These are phyloP conservation scores for Ceratobasidium sp. DNA, from an alignment of 1,284 basidiomycete species.

Conservation along the genomic window DNA sequence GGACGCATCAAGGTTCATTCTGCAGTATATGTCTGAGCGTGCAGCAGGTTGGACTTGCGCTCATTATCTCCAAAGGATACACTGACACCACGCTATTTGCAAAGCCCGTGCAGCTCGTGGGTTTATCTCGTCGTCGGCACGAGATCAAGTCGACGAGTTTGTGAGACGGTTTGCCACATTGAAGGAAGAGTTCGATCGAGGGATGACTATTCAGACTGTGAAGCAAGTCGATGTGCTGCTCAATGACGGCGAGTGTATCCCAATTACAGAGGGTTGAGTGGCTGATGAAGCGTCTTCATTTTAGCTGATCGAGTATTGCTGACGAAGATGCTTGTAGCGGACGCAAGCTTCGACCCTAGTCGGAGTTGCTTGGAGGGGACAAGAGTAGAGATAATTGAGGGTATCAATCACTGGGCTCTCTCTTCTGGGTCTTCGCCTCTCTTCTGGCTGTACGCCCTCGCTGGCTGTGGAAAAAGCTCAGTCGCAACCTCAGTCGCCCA, in stretches of 20 bases:
- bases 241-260: not conserved
- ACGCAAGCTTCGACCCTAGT: constrained; percentile 1
- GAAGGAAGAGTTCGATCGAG: constrained; percentile 10
- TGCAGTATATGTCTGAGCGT: not conserved
- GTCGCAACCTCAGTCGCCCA: constrained; percentile 1
- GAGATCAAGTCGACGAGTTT: not conserved
- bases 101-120: not conserved
- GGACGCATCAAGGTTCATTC: not conserved
- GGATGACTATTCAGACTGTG: not conserved
- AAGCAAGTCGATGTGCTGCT: not conserved
- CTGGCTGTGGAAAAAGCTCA: constrained; percentile 9
- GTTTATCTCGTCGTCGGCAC: not conserved
- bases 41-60: not conserved
- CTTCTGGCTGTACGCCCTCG: not conserved
- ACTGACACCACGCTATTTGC: not conserved
- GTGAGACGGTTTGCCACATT: not conserved
- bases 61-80: not conserved
- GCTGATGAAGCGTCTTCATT: not conserved
- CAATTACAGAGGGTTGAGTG: not conserved
- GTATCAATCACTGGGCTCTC: not conserved
- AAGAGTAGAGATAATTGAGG: not conserved
- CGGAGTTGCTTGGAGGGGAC: constrained; percentile 1
- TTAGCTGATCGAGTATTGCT: constrained; percentile 3
- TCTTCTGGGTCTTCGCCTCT: not conserved
- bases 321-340: not conserved